These are phyloP conservation scores for Aspergillus haitiensis DNA, from an alignment of 495 filamentous ascomycete genomes.

Conservation along the genomic window DNA sequence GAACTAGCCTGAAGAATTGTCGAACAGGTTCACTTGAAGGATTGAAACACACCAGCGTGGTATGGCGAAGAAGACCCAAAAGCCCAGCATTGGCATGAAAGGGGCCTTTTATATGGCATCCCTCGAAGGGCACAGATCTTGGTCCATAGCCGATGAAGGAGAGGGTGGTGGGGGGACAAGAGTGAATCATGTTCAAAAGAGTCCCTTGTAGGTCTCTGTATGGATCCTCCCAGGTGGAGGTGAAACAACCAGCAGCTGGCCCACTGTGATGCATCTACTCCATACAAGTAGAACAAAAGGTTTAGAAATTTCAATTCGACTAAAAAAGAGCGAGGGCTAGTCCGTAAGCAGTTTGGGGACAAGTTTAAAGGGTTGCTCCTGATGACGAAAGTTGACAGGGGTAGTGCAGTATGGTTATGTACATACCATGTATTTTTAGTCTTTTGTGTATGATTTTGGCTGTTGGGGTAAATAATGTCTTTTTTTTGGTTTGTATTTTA, in stretches of 20 bases:
- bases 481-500: neutral
- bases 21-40: conserved; percentile 31
- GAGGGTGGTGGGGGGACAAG: conserved; percentile 13
- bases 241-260: conserved; percentile 17
- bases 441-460: too few relatives aligned
- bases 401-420: neutral
- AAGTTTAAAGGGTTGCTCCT: conserved; percentile 5
- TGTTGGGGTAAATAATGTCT: too few relatives aligned
- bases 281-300: neutral
- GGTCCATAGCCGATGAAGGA: conserved; percentile 11
- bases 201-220: conserved; percentile 10
- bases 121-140: conserved; percentile 2
- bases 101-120: conserved; percentile 25
- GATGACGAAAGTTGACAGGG: conserved; percentile 12
- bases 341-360: neutral
- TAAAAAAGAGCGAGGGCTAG: conserved; percentile 4
- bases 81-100: conserved; percentile 16
- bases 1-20: conserved; percentile 39
- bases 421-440: conserved; percentile 2
- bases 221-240: conserved; percentile 12
- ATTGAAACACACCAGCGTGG: conserved; percentile 28
- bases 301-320: conserved; percentile 13
- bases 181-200: conserved; percentile 6
- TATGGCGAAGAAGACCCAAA: conserved; percentile 19
- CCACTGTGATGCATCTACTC: conserved; percentile 2